These are phyloP conservation scores for Pugionium cornutum DNA, from an alignment of 345 rosid genomes.

Conservation along the genomic window DNA sequence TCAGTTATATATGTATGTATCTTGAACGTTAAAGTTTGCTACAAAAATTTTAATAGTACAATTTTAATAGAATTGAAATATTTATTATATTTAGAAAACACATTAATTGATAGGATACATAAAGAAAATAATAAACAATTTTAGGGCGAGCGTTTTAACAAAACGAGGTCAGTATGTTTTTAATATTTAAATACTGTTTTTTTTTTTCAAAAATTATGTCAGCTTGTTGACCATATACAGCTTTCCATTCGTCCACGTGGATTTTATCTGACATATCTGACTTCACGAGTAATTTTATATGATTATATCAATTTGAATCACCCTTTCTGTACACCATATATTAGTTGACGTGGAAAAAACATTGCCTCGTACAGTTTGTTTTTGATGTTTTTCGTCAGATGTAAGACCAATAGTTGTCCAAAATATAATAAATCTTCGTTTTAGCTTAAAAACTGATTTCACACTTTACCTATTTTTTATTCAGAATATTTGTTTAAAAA, in stretches of 20 bases:
- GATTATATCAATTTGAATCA: slow-evolving; percentile 31
- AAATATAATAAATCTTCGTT: not conserved
- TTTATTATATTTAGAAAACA: slow-evolving; percentile 21
- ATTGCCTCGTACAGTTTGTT: not conserved
- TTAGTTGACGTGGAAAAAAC: not conserved
- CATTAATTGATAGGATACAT: slow-evolving; percentile 28
- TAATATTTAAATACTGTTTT: not conserved
- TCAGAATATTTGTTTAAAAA: too few relatives aligned
- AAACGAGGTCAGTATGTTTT: slow-evolving; percentile 28
- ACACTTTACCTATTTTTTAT: not conserved
- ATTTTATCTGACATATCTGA: slow-evolving; percentile 32
- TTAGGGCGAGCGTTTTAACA: slow-evolving; percentile 40
- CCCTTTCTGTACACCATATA: slow-evolving; percentile 9
- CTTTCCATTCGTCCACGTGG: slow-evolving; percentile 41
- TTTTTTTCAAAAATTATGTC: slow-evolving; percentile 36
- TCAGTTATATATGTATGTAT: slow-evolving; percentile 23
- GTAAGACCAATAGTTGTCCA: not conserved
- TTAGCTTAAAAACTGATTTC: not conserved
- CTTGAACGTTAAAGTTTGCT: slow-evolving; percentile 33
- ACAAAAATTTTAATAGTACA: slow-evolving; percentile 29
- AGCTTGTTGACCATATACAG: slow-evolving; percentile 42
- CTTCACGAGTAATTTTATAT: slow-evolving; percentile 39
- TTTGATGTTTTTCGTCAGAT: not conserved
- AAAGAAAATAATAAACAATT: slow-evolving; percentile 20
- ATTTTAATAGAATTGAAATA: slow-evolving; percentile 19